Conservation (phyloP, 352 stramenopile genomes). For the Phytopythium sindhum region DNA sequence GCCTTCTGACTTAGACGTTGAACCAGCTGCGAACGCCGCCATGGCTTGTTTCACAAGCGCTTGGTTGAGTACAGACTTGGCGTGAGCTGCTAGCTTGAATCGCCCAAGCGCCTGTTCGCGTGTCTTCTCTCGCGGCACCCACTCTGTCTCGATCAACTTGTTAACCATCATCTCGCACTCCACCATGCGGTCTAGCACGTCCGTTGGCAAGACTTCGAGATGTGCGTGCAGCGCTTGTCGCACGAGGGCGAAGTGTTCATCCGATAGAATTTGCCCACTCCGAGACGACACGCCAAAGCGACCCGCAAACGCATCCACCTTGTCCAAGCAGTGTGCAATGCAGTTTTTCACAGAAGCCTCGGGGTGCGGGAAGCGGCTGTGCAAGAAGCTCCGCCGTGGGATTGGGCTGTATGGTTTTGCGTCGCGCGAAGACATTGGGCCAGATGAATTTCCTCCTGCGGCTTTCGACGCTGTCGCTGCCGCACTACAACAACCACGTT, state of each 20-base stretch:
- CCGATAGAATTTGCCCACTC: slow-evolving; percentile 35
- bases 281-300: slow-evolving; percentile 41
- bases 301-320: slow-evolving; percentile 37
- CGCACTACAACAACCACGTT: not conserved
- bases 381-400: slow-evolving; percentile 36
- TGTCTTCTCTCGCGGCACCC: slow-evolving; percentile 51
- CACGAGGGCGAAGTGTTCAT: slow-evolving; percentile 43
- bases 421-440: not conserved
- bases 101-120: slow-evolving; percentile 39
- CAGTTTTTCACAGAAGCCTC: slow-evolving; percentile 37
- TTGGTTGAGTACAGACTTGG: slow-evolving; percentile 40
- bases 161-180: slow-evolving; percentile 46
- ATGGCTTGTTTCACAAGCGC: slow-evolving; percentile 53
- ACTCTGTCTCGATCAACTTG: slow-evolving; percentile 45
- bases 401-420: slow-evolving; percentile 31
- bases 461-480: not conserved
- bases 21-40: slow-evolving; percentile 12
- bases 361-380: slow-evolving; percentile 44
- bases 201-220: slow-evolving; percentile 48
- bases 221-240: slow-evolving; percentile 57
- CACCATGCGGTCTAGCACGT: slow-evolving; percentile 59
- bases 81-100: slow-evolving; percentile 26
- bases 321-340: slow-evolving; percentile 30
- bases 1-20: not conserved
- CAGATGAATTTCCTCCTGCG: not conserved